Evolutionary conservation across 306 rosid genomes (phyloP).

Genomic region (Neltuma alba): DNA sequence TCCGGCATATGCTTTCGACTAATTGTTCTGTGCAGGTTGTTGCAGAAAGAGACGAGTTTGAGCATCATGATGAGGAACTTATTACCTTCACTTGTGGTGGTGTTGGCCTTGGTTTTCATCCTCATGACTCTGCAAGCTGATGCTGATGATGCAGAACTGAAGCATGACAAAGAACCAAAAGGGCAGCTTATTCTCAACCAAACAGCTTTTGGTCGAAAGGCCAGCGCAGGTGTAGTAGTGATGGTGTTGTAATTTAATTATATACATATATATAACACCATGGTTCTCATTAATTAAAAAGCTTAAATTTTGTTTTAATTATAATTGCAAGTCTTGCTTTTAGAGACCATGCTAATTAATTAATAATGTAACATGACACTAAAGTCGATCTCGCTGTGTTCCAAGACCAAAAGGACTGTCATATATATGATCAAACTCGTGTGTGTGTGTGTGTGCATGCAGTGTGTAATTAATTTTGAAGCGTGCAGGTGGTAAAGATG

Average conservation of each 20-base stretch:
- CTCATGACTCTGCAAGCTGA: constrained; percentile 12
- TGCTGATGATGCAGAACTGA: constrained; percentile 8
- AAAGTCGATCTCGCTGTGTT: too few species aligned
- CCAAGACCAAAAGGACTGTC: too few species aligned
- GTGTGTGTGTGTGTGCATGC: too few species aligned
- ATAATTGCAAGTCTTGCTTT: too few species aligned
- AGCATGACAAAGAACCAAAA: constrained; percentile 4
- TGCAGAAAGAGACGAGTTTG: background rate
- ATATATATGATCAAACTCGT: too few species aligned
- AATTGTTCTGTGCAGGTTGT: constrained; percentile 11
- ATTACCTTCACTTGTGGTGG: background rate
- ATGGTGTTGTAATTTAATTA: too few species aligned
- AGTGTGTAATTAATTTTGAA: background rate
- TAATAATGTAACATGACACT: too few species aligned
- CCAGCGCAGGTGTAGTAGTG: background rate
- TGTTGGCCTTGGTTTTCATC: background rate
- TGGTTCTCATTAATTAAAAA: background rate
- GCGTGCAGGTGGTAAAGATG: background rate
- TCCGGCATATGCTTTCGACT: background rate
- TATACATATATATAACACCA: background rate
- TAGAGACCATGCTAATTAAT: too few species aligned
- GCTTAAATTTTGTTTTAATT: background rate
- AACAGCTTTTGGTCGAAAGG: constrained; percentile 32
- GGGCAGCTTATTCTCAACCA: constrained; percentile 1
- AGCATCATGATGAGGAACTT: constrained; percentile 20